Conservation (phyloP, 345 rosid species). For the Fremontodendron californicum region DNA sequence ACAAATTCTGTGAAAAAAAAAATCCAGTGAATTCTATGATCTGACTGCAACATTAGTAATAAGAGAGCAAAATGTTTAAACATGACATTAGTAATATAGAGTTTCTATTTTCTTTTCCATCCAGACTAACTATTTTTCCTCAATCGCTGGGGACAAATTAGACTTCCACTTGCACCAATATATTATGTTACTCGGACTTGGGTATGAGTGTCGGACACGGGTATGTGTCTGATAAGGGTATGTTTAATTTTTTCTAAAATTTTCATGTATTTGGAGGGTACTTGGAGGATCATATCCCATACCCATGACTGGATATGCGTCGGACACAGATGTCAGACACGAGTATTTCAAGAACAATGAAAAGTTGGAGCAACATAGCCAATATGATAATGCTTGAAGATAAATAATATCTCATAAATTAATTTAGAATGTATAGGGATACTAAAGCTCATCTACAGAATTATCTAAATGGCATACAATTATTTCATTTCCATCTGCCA, state of each 20-base stretch:
- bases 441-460: background rate
- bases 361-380: no score
- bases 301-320: no score
- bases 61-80: background rate
- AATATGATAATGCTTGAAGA: background rate
- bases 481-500: background rate
- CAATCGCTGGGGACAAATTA: background rate
- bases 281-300: no score
- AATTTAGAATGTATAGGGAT: background rate
- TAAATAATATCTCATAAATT: background rate
- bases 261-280: no score
- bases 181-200: no score
- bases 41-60: background rate
- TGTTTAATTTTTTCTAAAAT: no score
- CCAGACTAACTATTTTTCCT: background rate
- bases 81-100: background rate
- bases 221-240: no score
- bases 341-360: no score
- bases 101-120: background rate
- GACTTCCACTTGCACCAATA: background rate
- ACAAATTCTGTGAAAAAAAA: conserved; percentile 55
- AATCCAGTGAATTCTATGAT: background rate
- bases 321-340: no score
- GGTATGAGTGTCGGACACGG: no score
- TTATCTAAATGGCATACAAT: background rate